These are phyloP conservation scores for Rostrohypoxylon terebratum DNA, from an alignment of 495 filamentous ascomycete genomes.

Conservation along the genomic window DNA sequence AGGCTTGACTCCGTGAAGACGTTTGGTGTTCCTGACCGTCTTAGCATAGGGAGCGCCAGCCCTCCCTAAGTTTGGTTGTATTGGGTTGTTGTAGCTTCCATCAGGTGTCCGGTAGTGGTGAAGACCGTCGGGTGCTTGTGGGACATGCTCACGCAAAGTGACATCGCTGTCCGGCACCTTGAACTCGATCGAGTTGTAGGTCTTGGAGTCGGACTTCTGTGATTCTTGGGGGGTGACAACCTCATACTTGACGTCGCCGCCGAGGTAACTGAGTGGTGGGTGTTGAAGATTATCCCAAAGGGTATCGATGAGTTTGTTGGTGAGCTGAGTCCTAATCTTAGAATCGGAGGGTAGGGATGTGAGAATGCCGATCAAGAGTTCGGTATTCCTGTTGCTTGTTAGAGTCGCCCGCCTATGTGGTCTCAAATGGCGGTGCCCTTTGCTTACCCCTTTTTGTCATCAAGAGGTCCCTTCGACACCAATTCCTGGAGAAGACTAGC, in stretches of 20 bases:
- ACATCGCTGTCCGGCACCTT: slow-evolving; percentile 54
- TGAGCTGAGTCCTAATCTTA: slow-evolving; percentile 55
- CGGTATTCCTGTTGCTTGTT: slow-evolving; percentile 44
- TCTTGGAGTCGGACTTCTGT: slow-evolving; percentile 10
- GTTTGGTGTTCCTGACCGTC: slow-evolving; percentile 62
- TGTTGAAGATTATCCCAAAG: slow-evolving; percentile 78
- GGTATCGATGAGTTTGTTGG: slow-evolving; percentile 66
- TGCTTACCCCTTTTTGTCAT: slow-evolving; percentile 51
- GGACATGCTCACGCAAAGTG: slow-evolving; percentile 47
- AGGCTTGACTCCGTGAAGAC: slow-evolving; percentile 70
- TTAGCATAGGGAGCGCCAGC: slow-evolving; percentile 73
- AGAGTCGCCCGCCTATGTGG: background rate
- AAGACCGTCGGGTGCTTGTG: slow-evolving; percentile 54
- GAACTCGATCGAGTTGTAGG: slow-evolving; percentile 46
- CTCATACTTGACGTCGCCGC: slow-evolving; percentile 50
- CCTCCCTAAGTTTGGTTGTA: slow-evolving; percentile 71
- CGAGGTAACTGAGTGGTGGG: slow-evolving; percentile 71
- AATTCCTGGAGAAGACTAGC: slow-evolving; percentile 45
- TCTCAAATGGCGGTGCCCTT: background rate
- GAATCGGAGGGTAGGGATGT: slow-evolving; percentile 66
- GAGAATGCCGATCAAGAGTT: slow-evolving; percentile 51
- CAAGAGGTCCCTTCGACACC: slow-evolving; percentile 44
- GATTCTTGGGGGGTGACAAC: slow-evolving; percentile 34
- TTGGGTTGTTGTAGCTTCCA: slow-evolving; percentile 74
- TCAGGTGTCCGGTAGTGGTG: slow-evolving; percentile 74